Base-by-base conservation (phyloP, 331 rosid species). In the Dryas integrifolia region DNA sequence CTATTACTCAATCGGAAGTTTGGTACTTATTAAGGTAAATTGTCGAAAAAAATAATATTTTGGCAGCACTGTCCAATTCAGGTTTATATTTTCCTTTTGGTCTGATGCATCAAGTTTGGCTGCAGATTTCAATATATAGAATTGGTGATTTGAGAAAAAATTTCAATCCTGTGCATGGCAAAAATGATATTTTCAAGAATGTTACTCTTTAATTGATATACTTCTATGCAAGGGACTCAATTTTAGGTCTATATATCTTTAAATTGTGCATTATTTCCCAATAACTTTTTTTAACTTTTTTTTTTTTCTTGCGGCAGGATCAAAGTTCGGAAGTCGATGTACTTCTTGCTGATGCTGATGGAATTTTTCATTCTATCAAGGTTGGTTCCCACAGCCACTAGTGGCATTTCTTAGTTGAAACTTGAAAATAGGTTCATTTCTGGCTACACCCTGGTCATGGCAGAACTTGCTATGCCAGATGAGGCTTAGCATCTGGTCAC, bases 311-410 rank as follows among this genome's bases (percentile, higher is more conserved):
- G 43, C 7, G 58, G 45, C 85, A 95, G 99, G 86, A 85, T 71
- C 97, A 82, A 81, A 81, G 74, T 80, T 79, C 96, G 72, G 82
- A 85, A 41, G 88, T 79, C 60, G 89, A 89, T 75, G 88, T 85
- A 66, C 81, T 82, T 75, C 96, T 89, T 67, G 76, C 66, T 58
- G 97, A 95, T 73, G 96, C 90, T 18, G 80, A 81, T 82, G 97
- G 90, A 43, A 47, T 79, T 75, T 91, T 95, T 68, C 90, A 72
- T 26, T 87, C 97, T 12, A 88, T 95, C 80, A 92, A 95, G 99
- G 99, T 95, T 73, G 49, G 78, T 62, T 76, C 58, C 71, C 53
- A 2, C 18, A 48, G 57, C 62, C 15, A 66, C 30, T 58, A 60
- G 38, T 40, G 9, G 79, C 78, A 58, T 76, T 55, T 57, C 46